phyloP scores from a whole-genome alignment of 768 basidiomycete genomes.

The Tulasnella sp. region DNA sequence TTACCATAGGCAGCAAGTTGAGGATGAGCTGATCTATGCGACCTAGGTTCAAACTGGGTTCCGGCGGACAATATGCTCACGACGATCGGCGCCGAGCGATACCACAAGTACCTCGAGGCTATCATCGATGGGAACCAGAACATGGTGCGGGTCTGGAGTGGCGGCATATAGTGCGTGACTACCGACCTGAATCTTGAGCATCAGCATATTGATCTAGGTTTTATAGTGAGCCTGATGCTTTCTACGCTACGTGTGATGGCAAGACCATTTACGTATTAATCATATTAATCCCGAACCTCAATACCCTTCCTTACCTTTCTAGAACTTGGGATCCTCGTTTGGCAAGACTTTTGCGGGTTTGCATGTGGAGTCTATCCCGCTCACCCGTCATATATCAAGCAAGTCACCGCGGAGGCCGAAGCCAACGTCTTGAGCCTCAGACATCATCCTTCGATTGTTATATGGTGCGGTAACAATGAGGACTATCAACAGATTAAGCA shows the following conservation, averaged over 20 bases:
- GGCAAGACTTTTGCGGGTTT: slow-evolving; percentile 39
- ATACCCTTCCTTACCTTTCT: slow-evolving; percentile 33
- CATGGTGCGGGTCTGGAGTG: slow-evolving; percentile 38
- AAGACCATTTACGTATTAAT: background rate
- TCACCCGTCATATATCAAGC: slow-evolving; percentile 25
- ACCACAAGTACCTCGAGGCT: slow-evolving; percentile 31
- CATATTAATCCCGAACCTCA: background rate
- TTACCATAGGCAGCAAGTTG: no score
- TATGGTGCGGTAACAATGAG: slow-evolving; percentile 47
- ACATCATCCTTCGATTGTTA: slow-evolving; percentile 34
- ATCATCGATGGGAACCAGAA: slow-evolving; percentile 36
- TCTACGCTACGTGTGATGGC: slow-evolving; percentile 32
- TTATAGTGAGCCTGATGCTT: slow-evolving; percentile 26
- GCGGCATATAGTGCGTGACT: slow-evolving; percentile 29
- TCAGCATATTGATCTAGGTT: no score
- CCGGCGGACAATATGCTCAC: slow-evolving; percentile 34
- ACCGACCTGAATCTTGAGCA: no score
- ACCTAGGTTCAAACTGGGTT: slow-evolving; percentile 31
- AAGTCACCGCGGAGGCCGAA: slow-evolving; percentile 33
- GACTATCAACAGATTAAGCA: slow-evolving; percentile 42
- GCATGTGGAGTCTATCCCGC: slow-evolving; percentile 37
- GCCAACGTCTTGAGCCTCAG: slow-evolving; percentile 30
- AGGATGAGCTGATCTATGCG: no score
- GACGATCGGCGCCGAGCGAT: slow-evolving; percentile 28
- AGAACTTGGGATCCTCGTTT: slow-evolving; percentile 38